Base-by-base conservation (phyloP, 371 early-diverging fungal species). In the Syncephalastrum monosporum region DNA sequence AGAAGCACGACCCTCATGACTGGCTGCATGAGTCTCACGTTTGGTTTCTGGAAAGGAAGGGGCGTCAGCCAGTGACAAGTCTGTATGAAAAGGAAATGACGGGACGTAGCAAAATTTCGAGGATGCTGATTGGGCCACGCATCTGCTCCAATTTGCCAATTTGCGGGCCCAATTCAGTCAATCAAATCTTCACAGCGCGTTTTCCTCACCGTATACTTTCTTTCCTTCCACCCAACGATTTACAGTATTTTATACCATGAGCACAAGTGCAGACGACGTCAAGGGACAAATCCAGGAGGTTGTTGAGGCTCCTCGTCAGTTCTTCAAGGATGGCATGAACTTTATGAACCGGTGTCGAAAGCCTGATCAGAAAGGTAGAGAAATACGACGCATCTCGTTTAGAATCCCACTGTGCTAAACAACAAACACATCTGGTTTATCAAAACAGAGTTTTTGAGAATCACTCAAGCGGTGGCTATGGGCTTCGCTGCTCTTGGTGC, bases 401-500 rank as follows among this genome's bases (percentile, higher is more conserved):
- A 16, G 14, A 27, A 5, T 41, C 14, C 12, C 21, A 23, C 7
- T 15, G 33, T 33, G 21, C n/a, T 47, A 48, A 21, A 14, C 42
- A 48, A 13, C 27, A 25, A 21, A 21, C 21, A 15, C 25, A 43
- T 27, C 47, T 48, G n/a, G 14, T 42, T 29, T 52, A 19, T 52
- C 16, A 13, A 47, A 12, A 45, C 68, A 94, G 99, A 98, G 79
- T 97, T 94, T 81, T 63, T 92, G 50, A 85, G 94, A 80, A 93
- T 97, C 68, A 87, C 93, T 47, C 88, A 87, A 67, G 97, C 97
- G 27, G 95, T 98, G 38, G 91, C 90, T 47, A 90, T 97, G 81
- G 99, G 99, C 13, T 98, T 98, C 72, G 79, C 96, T 64, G 89
- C 97, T 63, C 96, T 98, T 89, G 99, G 99, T 66, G 95, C 94